Evolutionary conservation across 2,329 filamentous ascomycete species (phyloP), one percentile per base, ranked within the genome.

Genomic region (Elsinoe fawcettii): DNA sequence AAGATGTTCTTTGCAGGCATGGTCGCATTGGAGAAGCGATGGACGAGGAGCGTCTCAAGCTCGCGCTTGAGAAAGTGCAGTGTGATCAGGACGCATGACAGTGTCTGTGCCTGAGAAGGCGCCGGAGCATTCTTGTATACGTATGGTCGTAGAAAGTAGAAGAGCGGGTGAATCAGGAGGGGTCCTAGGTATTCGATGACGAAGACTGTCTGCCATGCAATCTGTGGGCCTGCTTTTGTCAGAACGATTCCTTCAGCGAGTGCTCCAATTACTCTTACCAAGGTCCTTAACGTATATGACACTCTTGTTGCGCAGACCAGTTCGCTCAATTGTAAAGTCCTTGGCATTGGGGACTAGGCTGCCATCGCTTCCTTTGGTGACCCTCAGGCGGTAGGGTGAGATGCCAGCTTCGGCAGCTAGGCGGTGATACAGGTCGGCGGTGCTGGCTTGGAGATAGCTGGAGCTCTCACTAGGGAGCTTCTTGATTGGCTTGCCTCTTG

Each of bases 41-140:
- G 93, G 61, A 99, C 82, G 70, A 93, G 96, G 61, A 96, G 69
- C 0, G 93, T 97, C 77, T 99, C 93, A 63, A 89, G 80, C 77
- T 99, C 93, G 68, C 93, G 90, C 81, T 99, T 99, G 70, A 88
- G 63, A 73, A 96, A 99, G 78, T 99, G 93, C 11, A 87, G 72
- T 58, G 84, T 75, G 66, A 96, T 82, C 70, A 96, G 82, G 60
- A 75, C 74, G 69, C 90, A 86, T 53, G 85, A 80, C 54, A 96
- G 77, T 65, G 80, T 82, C 73, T 99, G 93, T 2, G 77, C 75
- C 69, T 68, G 80, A 75, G 79, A 93, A 66, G 77, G 76, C 41
- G 74, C 71, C 58, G 60, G 22, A 68, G 71, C 62, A 60, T 73
- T 77, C 62, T 77, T 77, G 74, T 90, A 90, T 65, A 90, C 76